phyloP scores from a whole-genome alignment of 2,329 filamentous ascomycete genomes.

The Pyrenochaeta sp. region DNA sequence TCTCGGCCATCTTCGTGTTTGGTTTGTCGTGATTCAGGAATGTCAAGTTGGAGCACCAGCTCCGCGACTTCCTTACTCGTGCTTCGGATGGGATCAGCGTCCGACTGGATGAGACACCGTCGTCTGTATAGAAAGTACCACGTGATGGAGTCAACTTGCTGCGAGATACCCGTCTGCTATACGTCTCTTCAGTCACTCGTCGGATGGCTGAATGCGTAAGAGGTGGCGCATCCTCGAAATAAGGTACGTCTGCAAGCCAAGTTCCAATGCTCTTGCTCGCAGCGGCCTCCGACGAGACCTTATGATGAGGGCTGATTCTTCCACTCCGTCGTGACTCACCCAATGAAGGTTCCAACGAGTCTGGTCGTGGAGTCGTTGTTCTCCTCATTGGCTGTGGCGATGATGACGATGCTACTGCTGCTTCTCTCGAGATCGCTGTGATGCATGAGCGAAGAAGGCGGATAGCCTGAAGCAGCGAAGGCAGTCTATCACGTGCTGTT shows the following conservation, averaged over 20 bases:
- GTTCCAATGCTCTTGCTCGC: slow-evolving; percentile 34
- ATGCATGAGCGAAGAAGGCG: slow-evolving; percentile 36
- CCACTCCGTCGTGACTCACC: slow-evolving; percentile 33
- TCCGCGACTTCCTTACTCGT: slow-evolving; percentile 28
- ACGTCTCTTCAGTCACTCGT: slow-evolving; percentile 1
- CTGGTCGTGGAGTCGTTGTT: slow-evolving; percentile 30
- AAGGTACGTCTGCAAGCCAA: slow-evolving; percentile 41
- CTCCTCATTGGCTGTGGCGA: slow-evolving; percentile 15
- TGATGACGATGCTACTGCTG: slow-evolving; percentile 2
- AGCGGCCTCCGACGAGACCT: slow-evolving; percentile 13
- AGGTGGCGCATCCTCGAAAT: slow-evolving; percentile 27
- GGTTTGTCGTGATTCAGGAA: slow-evolving; percentile 13
- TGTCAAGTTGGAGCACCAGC: slow-evolving; percentile 33
- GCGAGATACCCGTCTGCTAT: slow-evolving; percentile 21
- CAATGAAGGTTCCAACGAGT: slow-evolving; percentile 31
- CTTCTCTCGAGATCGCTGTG: slow-evolving; percentile 25
- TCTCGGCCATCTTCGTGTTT: slow-evolving; percentile 10
- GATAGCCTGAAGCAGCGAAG: slow-evolving; percentile 33
- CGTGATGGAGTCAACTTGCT: slow-evolving; percentile 26
- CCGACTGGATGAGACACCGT: slow-evolving; percentile 30
- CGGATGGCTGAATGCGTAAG: slow-evolving; percentile 23
- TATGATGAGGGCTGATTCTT: slow-evolving; percentile 22
- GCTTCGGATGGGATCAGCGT: slow-evolving; percentile 28
- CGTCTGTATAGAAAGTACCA: slow-evolving; percentile 43
- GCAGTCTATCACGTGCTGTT: slow-evolving; percentile 33